A percentile compares a stretch with the other conserved stretches of the same genome.
Evolutionary conservation across 768 basidiomycete genomes (phyloP).

Genomic region (Naganishia friedmannii): DNA sequence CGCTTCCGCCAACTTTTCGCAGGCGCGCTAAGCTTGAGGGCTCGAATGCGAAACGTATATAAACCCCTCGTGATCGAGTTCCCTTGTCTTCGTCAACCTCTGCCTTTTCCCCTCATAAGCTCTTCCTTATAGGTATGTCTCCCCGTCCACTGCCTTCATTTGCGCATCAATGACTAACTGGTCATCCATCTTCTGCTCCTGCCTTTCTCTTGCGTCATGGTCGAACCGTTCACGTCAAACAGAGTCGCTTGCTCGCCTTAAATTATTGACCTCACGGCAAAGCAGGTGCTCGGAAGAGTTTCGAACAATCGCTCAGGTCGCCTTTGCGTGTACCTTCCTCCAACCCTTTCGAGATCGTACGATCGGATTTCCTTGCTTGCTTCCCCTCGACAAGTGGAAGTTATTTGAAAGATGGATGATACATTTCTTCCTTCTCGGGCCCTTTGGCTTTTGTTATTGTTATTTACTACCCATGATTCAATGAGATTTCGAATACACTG

Average conservation of each 20-base stretch:
- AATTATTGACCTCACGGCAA: conserved; percentile 29
- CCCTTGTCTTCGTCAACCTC: background rate
- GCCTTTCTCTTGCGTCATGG: background rate
- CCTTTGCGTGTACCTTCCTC: conserved; percentile 18
- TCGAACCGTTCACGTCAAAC: background rate
- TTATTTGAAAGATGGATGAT: conserved; percentile 29
- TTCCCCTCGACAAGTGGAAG: conserved; percentile 2
- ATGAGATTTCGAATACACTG: background rate
- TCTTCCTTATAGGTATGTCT: conserved; percentile 31
- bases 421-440: conserved; percentile 9
- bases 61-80: background rate
- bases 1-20: background rate
- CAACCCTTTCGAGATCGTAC: conserved; percentile 30
- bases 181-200: background rate
- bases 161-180: background rate
- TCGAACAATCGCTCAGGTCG: conserved; percentile 15
- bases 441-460: background rate
- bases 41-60: background rate
- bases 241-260: conserved; percentile 33
- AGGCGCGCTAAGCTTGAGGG: background rate
- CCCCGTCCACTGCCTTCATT: background rate
- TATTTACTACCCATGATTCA: background rate
- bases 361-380: conserved; percentile 19
- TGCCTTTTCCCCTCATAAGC: conserved; percentile 1
- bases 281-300: conserved; percentile 32